phyloP scores from a whole-genome alignment of 257 asterid species.

The Knoxia roxburghii region DNA sequence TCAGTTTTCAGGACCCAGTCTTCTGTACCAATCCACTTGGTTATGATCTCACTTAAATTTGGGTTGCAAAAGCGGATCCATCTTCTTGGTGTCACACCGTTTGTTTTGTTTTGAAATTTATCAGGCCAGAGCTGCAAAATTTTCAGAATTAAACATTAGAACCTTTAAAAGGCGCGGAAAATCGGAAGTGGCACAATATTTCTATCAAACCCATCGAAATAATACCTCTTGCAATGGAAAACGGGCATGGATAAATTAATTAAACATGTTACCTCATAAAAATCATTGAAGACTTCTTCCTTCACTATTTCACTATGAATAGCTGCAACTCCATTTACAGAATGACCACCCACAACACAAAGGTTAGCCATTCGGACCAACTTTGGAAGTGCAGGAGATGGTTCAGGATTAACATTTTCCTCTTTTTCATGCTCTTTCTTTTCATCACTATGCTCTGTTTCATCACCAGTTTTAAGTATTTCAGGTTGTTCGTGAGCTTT shows the following conservation, averaged over 20 bases:
- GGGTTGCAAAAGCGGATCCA: conserved; percentile 84
- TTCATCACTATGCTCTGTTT: conserved; percentile 22
- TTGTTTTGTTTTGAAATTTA: conserved; percentile 81
- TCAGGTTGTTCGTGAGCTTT: conserved; percentile 22
- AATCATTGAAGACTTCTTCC: conserved; percentile 69
- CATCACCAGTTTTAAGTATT: conserved; percentile 24
- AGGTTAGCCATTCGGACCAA: conserved; percentile 86
- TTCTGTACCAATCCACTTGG: conserved; percentile 68
- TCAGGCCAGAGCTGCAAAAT: conserved; percentile 74
- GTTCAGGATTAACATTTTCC: conserved; percentile 30
- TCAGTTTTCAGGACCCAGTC: conserved; percentile 75
- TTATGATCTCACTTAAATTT: conserved; percentile 53
- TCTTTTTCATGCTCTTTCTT: conserved; percentile 28
- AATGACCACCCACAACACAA: conserved; percentile 82
- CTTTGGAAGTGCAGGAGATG: conserved; percentile 42
- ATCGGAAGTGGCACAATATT: too few relatives aligned
- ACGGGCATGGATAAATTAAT: neutral
- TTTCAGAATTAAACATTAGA: conserved; percentile 8
- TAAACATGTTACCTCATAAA: conserved; percentile 51
- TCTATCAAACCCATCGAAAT: conserved; percentile 6
- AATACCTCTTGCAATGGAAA: neutral
- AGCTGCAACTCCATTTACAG: conserved; percentile 88
- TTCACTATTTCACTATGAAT: conserved; percentile 82
- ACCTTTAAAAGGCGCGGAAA: conserved; percentile 9
- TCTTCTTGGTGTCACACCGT: conserved; percentile 89